Conservation (phyloP, 2,329 filamentous ascomycete genomes). For the Nigrospora oryzae region DNA sequence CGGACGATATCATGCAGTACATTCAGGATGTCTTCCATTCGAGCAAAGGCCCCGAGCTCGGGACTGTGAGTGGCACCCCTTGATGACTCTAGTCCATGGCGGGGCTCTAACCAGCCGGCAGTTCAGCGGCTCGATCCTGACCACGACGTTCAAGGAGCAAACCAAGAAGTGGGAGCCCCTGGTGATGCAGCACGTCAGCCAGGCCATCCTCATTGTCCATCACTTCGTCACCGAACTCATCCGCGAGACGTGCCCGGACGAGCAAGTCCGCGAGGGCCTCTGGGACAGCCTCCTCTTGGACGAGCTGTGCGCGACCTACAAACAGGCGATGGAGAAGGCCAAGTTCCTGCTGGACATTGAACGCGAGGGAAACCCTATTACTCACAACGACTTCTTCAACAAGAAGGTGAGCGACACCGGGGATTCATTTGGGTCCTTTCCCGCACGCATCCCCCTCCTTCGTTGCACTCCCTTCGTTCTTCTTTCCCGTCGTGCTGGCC, state of each 20-base stretch:
- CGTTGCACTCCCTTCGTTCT: too few relatives aligned
- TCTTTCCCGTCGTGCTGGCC: too few relatives aligned
- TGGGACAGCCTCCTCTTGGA: constrained; percentile 34
- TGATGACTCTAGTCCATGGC: background rate
- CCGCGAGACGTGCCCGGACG: constrained; percentile 31
- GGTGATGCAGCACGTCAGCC: constrained; percentile 38
- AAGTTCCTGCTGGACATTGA: constrained; percentile 45
- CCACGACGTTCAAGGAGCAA: constrained; percentile 41
- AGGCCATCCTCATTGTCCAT: constrained; percentile 42
- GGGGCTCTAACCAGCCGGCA: constrained; percentile 2
- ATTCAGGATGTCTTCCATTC: constrained; percentile 26
- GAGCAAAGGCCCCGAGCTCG: constrained; percentile 44
- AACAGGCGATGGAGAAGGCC: constrained; percentile 36
- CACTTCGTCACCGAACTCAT: constrained; percentile 39
- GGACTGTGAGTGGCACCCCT: constrained; percentile 27
- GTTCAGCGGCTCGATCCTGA: constrained; percentile 31
- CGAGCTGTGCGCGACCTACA: constrained; percentile 34
- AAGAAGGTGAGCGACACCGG: too few relatives aligned
- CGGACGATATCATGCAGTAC: constrained; percentile 26
- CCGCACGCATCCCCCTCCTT: too few relatives aligned
- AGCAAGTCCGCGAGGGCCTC: constrained; percentile 19
- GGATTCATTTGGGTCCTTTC: too few relatives aligned
- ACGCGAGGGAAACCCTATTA: constrained; percentile 32
- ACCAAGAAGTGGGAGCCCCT: constrained; percentile 43
- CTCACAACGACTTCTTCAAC: constrained; percentile 45